Percentiles rank a stretch among this genome's conserved stretches.
phyloP scores from a whole-genome alignment of 2,329 filamentous ascomycete species.

The Eurotiales sp. region DNA sequence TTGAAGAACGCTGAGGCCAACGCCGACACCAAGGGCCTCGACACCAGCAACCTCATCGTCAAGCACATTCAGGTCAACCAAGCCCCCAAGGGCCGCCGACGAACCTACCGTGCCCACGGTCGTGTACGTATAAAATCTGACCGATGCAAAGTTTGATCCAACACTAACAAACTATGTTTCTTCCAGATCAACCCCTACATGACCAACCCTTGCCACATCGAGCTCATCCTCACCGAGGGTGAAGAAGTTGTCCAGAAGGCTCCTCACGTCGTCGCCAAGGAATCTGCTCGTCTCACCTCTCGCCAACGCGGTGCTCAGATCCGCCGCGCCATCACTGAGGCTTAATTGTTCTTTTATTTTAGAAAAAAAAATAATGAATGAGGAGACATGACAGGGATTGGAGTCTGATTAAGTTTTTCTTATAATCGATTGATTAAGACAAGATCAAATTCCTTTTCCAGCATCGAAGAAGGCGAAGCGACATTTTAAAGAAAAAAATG shows the following conservation, averaged over 20 bases:
- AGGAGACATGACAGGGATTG: not conserved
- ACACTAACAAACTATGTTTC: not conserved
- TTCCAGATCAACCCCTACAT: constrained; percentile 99
- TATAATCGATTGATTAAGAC: not conserved
- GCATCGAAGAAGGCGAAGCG: too few relatives aligned
- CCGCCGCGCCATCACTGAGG: constrained; percentile 59
- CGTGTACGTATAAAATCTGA: constrained; percentile 67
- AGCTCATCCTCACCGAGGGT: constrained; percentile 97
- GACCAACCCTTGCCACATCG: constrained; percentile 99
- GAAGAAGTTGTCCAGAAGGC: constrained; percentile 95
- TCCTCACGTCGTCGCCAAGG: constrained; percentile 61
- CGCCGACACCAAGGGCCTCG: constrained; percentile 93
- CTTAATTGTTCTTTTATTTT: constrained; percentile 43
- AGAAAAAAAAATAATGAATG: not conserved
- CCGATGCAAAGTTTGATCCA: not conserved
- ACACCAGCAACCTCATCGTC: constrained; percentile 95
- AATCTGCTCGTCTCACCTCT: constrained; percentile 69
- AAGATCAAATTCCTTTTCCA: too few relatives aligned
- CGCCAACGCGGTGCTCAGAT: constrained; percentile 78
- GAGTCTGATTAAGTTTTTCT: not conserved
- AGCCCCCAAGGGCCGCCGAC: constrained; percentile 97
- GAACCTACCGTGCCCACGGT: constrained; percentile 99
- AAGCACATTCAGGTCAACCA: constrained; percentile 99
- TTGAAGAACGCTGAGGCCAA: constrained; percentile 98
- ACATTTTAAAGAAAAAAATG: too few relatives aligned